A percentile compares a stretch with the other conserved stretches of the same genome.
Evolutionary conservation across 2,329 filamentous ascomycete genomes (phyloP).

Genomic region (Xylaria sp.): DNA sequence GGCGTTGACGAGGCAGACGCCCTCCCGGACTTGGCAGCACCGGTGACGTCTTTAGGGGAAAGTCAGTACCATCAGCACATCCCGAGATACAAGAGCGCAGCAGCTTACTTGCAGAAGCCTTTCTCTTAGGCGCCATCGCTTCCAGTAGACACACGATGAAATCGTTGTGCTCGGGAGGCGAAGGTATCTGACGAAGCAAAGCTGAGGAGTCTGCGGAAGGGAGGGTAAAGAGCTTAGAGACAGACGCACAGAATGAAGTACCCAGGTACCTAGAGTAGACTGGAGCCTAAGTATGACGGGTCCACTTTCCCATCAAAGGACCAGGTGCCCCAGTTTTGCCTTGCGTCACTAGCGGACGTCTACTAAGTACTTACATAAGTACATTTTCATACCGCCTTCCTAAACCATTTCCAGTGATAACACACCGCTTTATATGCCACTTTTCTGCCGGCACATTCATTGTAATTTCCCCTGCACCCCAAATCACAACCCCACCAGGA

Average conservation of each 20-base stretch:
- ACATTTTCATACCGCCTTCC: conserved; percentile 25
- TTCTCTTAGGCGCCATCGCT: conserved; percentile 76
- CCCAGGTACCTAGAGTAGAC: neutral
- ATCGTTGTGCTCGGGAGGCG: conserved; percentile 20
- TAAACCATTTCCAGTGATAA: neutral
- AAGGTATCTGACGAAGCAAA: conserved; percentile 23
- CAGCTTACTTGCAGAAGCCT: conserved; percentile 65
- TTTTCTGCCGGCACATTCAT: conserved; percentile 33
- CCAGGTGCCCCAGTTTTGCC: neutral
- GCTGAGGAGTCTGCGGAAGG: neutral
- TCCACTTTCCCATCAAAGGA: neutral
- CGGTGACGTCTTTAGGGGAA: conserved; percentile 56
- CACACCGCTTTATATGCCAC: conserved; percentile 32
- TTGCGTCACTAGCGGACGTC: no score
- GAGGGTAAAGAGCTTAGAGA: neutral
- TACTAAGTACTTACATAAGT: no score
- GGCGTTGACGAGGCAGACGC: conserved; percentile 69
- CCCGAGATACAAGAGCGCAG: conserved; percentile 2
- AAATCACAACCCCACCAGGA: conserved; percentile 21
- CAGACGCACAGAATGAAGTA: neutral
- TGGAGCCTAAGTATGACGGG: neutral
- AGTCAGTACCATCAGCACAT: conserved; percentile 43
- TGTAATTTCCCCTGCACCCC: conserved; percentile 14
- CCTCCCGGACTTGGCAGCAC: conserved; percentile 64
- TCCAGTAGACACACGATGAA: conserved; percentile 11